A percentile compares a stretch with the other conserved stretches of the same genome.
phyloP scores from a whole-genome alignment of 1,284 basidiomycete species.

The Malassezia globosa region DNA sequence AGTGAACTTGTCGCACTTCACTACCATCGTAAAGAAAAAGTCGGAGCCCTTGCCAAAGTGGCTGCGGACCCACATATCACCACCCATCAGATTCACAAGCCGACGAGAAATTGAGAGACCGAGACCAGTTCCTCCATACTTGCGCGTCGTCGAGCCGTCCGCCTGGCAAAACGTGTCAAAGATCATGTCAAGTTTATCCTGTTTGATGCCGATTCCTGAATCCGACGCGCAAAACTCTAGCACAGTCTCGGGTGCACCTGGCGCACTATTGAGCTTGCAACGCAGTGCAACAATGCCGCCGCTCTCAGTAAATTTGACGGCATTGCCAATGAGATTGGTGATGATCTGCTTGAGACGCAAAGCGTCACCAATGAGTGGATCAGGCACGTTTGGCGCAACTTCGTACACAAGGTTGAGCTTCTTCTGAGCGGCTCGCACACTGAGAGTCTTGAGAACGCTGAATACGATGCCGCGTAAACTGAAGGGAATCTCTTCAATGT shows the following conservation, averaged over 20 bases:
- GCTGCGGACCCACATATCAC: conserved; percentile 95
- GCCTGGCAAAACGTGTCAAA: conserved; percentile 99
- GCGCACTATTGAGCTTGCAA: conserved; percentile 58
- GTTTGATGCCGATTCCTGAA: conserved; percentile 97
- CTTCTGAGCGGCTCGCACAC: conserved; percentile 93
- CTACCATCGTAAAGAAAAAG: conserved; percentile 84
- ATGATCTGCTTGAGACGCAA: conserved; percentile 55
- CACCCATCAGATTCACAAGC: conserved; percentile 91
- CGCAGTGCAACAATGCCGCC: conserved; percentile 86
- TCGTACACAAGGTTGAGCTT: conserved; percentile 94
- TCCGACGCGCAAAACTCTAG: conserved; percentile 95
- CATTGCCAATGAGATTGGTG: conserved; percentile 40
- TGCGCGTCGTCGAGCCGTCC: conserved; percentile 59
- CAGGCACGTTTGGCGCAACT: conserved; percentile 87
- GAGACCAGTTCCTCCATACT: conserved; percentile 94
- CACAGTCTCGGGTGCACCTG: conserved; percentile 65
- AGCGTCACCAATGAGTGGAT: conserved; percentile 92
- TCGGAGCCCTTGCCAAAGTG: conserved; percentile 76
- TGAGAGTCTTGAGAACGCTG: conserved; percentile 92
- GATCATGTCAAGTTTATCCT: conserved; percentile 95
- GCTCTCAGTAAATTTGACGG: conserved; percentile 61
- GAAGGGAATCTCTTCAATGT: conserved; percentile 95
- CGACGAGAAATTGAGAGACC: conserved; percentile 65
- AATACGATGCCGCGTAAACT: conserved; percentile 95
- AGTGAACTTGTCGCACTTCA: conserved; percentile 40